Percentiles rank a stretch among this genome's conserved stretches.
phyloP scores from a whole-genome alignment of 2,329 filamentous ascomycete species.

The Sclerotinia trifoliorum region DNA sequence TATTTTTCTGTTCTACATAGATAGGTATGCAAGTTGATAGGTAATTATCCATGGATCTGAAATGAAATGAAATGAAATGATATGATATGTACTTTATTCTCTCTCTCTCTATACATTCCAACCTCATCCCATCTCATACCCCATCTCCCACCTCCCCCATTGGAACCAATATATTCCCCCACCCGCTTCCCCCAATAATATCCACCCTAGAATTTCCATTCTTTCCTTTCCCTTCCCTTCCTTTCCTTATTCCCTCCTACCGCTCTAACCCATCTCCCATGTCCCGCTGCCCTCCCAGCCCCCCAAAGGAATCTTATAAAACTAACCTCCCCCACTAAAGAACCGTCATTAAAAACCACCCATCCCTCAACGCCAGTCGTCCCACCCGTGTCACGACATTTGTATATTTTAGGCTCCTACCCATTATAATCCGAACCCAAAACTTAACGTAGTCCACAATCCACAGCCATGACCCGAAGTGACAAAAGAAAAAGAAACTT shows the following conservation, averaged over 20 bases:
- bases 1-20: too few species aligned
- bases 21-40: too few species aligned
- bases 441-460: background rate
- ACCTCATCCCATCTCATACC: too few species aligned
- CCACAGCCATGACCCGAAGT: background rate
- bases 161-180: too few species aligned
- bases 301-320: background rate
- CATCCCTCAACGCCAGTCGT: conserved; percentile 4
- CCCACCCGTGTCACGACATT: conserved; percentile 7
- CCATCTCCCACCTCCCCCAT: too few species aligned
- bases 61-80: too few species aligned
- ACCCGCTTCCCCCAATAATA: too few species aligned
- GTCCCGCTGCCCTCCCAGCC: background rate
- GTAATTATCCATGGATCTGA: too few species aligned
- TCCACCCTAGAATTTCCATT: background rate
- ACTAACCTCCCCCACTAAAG: too few species aligned
- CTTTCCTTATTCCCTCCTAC: background rate
- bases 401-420: conserved; percentile 13
- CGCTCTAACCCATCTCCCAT: background rate
- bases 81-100: too few species aligned
- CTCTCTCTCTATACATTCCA: too few species aligned
- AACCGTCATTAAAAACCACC: background rate
- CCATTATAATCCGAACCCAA: conserved; percentile 3
- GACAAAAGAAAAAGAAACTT: conserved; percentile 6
- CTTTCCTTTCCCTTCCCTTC: background rate